A percentile compares a stretch with the other conserved stretches of the same genome.
These are phyloP conservation scores for Ustilago loliicola DNA, from an alignment of 1,284 basidiomycete genomes.

Conservation along the genomic window DNA sequence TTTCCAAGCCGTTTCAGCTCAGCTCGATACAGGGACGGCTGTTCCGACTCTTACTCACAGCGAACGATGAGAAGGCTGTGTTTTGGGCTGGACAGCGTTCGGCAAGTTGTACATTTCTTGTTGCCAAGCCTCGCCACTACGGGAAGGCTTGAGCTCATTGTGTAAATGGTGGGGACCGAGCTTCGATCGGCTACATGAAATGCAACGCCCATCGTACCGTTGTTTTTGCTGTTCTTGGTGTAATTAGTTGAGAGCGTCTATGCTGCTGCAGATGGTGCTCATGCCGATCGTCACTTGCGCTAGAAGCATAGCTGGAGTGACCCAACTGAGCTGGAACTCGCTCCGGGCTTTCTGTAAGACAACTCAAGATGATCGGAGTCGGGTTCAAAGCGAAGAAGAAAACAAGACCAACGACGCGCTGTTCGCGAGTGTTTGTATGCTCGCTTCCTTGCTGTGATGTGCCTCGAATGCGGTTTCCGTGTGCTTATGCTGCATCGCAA, in stretches of 20 bases:
- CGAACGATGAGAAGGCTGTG: not conserved
- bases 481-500: not conserved
- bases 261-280: not conserved
- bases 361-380: conserved; percentile 4
- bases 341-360: not conserved
- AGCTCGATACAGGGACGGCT: not conserved
- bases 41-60: not conserved
- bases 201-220: not conserved
- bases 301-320: not conserved
- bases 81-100: not conserved
- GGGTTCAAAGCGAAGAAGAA: not conserved
- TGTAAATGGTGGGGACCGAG: not conserved
- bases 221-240: not conserved
- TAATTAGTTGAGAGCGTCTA: not conserved
- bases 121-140: not conserved
- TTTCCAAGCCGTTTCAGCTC: not conserved
- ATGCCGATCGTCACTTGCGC: conserved; percentile 8
- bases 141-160: not conserved
- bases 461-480: not conserved
- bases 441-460: not conserved
- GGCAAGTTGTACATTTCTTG: not conserved
- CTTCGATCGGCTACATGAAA: conserved; percentile 9
- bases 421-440: not conserved
- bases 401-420: not conserved
- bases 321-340: not conserved